Evolutionary conservation across 345 rosid species (phyloP).

Genomic region (Gossypium ekmanianum): DNA sequence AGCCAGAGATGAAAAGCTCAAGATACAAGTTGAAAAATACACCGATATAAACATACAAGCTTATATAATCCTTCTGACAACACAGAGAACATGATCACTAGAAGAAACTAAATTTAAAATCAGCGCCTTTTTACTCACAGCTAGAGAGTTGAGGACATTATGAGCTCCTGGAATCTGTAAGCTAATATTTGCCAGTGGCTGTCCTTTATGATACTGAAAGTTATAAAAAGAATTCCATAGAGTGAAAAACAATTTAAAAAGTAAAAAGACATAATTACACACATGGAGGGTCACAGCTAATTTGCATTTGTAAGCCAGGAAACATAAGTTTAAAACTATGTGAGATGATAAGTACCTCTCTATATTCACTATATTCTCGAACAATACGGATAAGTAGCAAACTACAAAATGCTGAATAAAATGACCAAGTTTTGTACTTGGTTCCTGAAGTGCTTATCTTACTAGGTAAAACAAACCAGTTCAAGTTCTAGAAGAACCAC

Average conservation of each 20-base stretch:
- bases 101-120: not conserved
- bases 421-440: not conserved
- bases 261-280: not conserved
- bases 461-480: not conserved
- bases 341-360: not conserved
- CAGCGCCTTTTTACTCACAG: slow-evolving; percentile 21
- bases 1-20: slow-evolving; percentile 5
- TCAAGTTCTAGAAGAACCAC: not conserved
- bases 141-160: slow-evolving; percentile 34
- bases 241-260: not conserved
- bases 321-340: not conserved
- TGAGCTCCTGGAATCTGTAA: slow-evolving; percentile 32
- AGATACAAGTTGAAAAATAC: not conserved
- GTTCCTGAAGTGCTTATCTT: not conserved
- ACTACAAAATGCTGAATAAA: not conserved
- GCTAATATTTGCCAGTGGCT: slow-evolving; percentile 29
- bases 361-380: too few relatives aligned
- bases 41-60: not conserved
- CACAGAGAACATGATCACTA: not conserved
- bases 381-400: not conserved
- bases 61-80: not conserved
- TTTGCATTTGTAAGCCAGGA: not conserved
- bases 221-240: not conserved
- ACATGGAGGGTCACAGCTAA: not conserved
- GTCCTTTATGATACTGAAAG: slow-evolving; percentile 28